A percentile compares a stretch with the other conserved stretches of the same genome.
phyloP scores from a whole-genome alignment of 2,329 filamentous ascomycete species.

The Ramularia endophylla region DNA sequence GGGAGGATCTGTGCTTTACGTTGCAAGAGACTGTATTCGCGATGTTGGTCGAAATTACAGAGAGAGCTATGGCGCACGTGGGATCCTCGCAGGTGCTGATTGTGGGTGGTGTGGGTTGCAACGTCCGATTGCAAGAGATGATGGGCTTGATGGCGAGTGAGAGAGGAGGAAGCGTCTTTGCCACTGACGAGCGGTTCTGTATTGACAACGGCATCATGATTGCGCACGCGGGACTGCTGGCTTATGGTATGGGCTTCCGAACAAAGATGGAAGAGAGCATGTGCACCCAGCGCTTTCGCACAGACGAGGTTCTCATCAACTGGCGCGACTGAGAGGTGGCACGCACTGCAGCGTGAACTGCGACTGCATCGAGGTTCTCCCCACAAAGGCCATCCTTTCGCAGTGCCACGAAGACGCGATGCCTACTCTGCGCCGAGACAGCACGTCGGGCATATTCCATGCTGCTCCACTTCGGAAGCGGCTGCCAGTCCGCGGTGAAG shows the following conservation, averaged over 20 bases:
- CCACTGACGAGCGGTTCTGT: conserved; percentile 94
- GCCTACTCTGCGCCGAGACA: no score
- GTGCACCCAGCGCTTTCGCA: conserved; percentile 51
- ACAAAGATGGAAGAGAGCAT: conserved; percentile 75
- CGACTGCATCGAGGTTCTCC: no score
- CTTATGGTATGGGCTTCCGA: conserved; percentile 72
- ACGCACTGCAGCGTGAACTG: no score
- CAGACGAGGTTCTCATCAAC: conserved; percentile 46
- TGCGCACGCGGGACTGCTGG: conserved; percentile 85
- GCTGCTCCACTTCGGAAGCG: no score
- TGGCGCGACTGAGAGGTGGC: conserved; percentile 42
- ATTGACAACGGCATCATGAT: conserved; percentile 99
- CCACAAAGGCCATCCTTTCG: no score
- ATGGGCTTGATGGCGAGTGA: conserved; percentile 94
- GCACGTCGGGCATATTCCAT: no score
- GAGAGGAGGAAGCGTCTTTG: conserved; percentile 82
- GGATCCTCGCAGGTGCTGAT: conserved; percentile 86
- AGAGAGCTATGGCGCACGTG: conserved; percentile 97
- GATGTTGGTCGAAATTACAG: conserved; percentile 98
- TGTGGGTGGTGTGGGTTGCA: conserved; percentile 93
- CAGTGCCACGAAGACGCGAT: no score
- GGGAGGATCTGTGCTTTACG: conserved; percentile 84
- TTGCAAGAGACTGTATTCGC: conserved; percentile 93
- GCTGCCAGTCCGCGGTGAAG: no score
- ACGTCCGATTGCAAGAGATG: conserved; percentile 93